Evolutionary conservation across 495 filamentous ascomycete species (phyloP).

Genomic region (Clohesyomyces aquaticus): DNA sequence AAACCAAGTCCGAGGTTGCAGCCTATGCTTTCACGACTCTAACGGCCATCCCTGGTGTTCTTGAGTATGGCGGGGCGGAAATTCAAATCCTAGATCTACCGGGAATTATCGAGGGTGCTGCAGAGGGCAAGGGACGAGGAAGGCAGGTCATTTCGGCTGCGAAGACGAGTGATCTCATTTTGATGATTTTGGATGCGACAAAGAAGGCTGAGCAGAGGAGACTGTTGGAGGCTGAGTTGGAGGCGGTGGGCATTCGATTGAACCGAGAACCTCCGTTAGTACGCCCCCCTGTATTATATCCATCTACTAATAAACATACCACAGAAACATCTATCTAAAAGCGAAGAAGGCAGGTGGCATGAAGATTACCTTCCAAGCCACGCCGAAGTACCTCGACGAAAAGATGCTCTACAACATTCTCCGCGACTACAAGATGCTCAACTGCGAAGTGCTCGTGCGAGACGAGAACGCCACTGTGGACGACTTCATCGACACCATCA

Average conservation of each 20-base stretch:
- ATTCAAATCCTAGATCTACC: slow-evolving; percentile 98
- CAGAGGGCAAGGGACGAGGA: slow-evolving; percentile 95
- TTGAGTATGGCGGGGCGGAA: slow-evolving; percentile 98
- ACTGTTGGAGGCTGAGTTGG: slow-evolving; percentile 86
- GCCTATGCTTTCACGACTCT: slow-evolving; percentile 98
- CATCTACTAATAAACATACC: slow-evolving; percentile 11
- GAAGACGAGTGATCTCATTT: slow-evolving; percentile 94
- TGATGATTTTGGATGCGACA: slow-evolving; percentile 97
- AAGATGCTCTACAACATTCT: slow-evolving; percentile 97
- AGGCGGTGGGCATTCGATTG: slow-evolving; percentile 93
- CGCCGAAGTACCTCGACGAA: slow-evolving; percentile 90
- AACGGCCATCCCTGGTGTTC: slow-evolving; percentile 95
- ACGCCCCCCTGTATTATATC: too few relatives aligned
- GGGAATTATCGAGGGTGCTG: slow-evolving; percentile 96
- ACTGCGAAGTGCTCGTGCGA: slow-evolving; percentile 92
- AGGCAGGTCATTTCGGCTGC: slow-evolving; percentile 98
- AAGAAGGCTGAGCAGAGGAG: slow-evolving; percentile 95
- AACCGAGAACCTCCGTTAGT: slow-evolving; percentile 89
- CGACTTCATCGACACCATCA: slow-evolving; percentile 99
- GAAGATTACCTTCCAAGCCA: slow-evolving; percentile 93
- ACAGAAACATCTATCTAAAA: slow-evolving; percentile 97
- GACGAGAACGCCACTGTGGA: slow-evolving; percentile 96
- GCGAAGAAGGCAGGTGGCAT: slow-evolving; percentile 94
- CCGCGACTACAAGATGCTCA: slow-evolving; percentile 97
- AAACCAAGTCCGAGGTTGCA: slow-evolving; percentile 95